Base-by-base conservation (phyloP, 1,284 basidiomycete species). In the Ceratobasidium sp. region DNA sequence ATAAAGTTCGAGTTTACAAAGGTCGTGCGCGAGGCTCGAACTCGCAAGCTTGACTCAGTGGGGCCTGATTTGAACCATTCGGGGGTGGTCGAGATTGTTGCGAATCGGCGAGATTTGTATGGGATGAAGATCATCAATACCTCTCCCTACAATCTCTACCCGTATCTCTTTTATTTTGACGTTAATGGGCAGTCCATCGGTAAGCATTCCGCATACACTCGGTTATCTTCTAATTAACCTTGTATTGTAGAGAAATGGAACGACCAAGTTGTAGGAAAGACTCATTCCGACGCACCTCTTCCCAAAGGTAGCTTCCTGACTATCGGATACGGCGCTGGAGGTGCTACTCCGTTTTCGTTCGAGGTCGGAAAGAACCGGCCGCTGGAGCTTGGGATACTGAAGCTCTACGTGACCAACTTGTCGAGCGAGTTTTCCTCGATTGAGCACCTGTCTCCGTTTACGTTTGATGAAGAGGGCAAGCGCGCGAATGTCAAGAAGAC, bases 271-370 rank as follows among this genome's bases (percentile, higher is more conserved):
- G 44, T 75, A 16, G 48, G 59, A 38, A 64, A 44, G 14, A 35
- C 14, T 4, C 59, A 75, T 3, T 27, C 30, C n/a, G 71, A 65
- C 23, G 41, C 71, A 27, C 48, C 59, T n/a, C 59, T 75, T 2
- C 59, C 48, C 3, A 52, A 44, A 33, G 30, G 23, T 12, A 38
- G 23, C 16, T 64, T 35, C 41, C 38, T 75, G 20, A 75, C 71
- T n/a, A 33, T 76, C 12, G 74, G 74, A 14, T 76, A 76, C 52
- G 74, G 74, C n/a, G 50, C 74, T 48, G 74, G 74, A 16, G 74
- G 74, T 12, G 62, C 23, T 12, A 35, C 23, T 16, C 74, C 74
- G 2, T 57, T 76, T 27, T 12, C 48, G 1, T 76, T 66, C 54
- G 44, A 55, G 23, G 48, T 76, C 10, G 52, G 20, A 6, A 16